These are phyloP conservation scores for Nakazawaea sp. DNA, from an alignment of 805 yeast species.

Conservation along the genomic window DNA sequence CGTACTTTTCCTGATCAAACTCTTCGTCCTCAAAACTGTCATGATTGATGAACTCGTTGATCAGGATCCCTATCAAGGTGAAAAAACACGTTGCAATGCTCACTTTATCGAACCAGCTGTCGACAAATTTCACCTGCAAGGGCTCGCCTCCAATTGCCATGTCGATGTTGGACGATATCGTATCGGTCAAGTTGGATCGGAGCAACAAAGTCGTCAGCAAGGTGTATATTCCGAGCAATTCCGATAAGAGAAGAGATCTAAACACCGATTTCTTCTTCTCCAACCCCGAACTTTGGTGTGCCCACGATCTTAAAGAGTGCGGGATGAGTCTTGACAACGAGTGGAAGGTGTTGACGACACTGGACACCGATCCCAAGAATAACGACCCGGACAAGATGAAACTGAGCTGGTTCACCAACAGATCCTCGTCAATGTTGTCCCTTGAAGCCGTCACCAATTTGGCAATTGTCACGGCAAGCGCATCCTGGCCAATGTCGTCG, in stretches of 20 bases:
- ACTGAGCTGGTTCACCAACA: conserved; percentile 36
- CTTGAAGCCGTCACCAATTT: conserved; percentile 25
- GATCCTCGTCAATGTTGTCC: conserved; percentile 28
- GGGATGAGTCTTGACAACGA: conserved; percentile 31
- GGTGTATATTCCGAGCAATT: conserved; percentile 42
- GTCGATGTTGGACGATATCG: conserved; percentile 33
- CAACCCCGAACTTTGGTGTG: not conserved
- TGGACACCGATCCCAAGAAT: conserved; percentile 58
- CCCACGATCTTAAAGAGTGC: not conserved
- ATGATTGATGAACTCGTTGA: conserved; percentile 18
- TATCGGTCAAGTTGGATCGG: conserved; percentile 39
- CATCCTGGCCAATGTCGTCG: conserved; percentile 26
- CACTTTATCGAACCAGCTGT: conserved; percentile 45
- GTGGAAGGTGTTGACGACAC: conserved; percentile 53
- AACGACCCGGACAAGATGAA: conserved; percentile 51
- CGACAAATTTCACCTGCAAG: conserved; percentile 38
- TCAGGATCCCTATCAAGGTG: conserved; percentile 22
- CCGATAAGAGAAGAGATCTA: conserved; percentile 27
- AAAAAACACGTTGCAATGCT: conserved; percentile 36
- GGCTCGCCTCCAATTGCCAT: conserved; percentile 21
- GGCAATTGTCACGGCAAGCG: conserved; percentile 42
- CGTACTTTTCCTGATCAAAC: conserved; percentile 26
- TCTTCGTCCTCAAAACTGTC: conserved; percentile 16
- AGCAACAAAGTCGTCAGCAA: conserved; percentile 45
- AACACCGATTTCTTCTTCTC: conserved; percentile 6